A percentile compares a stretch with the other conserved stretches of the same genome.
phyloP scores from a whole-genome alignment of 2,329 filamentous ascomycete species.

The Aurifilum marmelostoma region DNA sequence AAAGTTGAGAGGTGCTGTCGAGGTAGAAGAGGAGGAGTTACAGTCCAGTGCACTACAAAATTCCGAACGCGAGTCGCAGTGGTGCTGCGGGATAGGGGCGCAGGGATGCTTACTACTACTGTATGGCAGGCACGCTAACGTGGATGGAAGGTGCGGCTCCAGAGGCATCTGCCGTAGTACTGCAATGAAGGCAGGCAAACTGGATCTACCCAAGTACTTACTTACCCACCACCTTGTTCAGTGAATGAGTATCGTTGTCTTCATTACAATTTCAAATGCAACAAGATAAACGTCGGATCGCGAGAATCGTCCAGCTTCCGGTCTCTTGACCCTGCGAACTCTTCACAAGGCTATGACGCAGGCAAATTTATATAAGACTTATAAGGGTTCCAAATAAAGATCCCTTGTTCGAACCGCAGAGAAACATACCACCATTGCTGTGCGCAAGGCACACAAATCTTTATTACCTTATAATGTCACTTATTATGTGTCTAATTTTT shows the following conservation, averaged over 20 bases:
- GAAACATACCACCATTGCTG: background rate
- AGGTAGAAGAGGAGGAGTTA: constrained; percentile 23
- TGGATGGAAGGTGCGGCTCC: constrained; percentile 24
- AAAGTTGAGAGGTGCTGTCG: constrained; percentile 22
- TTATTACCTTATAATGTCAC: no score
- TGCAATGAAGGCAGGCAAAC: background rate
- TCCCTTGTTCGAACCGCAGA: background rate
- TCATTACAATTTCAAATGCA: background rate
- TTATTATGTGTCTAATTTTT: no score
- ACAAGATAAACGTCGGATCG: background rate
- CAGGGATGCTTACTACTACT: constrained; percentile 8
- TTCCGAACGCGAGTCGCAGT: constrained; percentile 14
- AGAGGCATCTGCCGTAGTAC: background rate
- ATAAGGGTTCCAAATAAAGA: background rate
- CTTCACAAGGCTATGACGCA: background rate
- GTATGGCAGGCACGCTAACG: constrained; percentile 19
- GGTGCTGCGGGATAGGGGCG: constrained; percentile 17
- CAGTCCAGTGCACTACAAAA: constrained; percentile 16
- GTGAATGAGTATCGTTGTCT: background rate
- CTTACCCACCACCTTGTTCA: no score
- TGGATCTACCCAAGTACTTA: background rate
- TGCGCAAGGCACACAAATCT: background rate
- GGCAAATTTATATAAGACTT: background rate
- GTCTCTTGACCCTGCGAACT: background rate
- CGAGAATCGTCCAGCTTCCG: background rate